Evolutionary conservation across 1,284 basidiomycete species (phyloP).

Genomic region (Peniophora sp.): DNA sequence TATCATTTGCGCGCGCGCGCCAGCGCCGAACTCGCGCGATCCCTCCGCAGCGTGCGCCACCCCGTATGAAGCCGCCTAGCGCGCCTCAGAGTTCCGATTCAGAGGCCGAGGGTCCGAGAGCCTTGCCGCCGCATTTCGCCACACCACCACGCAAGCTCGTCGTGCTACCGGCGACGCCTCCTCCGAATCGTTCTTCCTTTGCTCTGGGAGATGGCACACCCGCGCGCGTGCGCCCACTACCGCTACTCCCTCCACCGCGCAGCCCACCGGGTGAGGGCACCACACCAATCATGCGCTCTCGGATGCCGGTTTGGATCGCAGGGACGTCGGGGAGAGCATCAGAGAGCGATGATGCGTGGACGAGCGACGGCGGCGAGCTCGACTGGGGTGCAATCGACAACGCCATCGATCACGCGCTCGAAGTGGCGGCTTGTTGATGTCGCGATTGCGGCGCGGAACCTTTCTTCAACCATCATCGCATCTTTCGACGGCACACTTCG

Average conservation of each 20-base stretch:
- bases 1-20: neutral
- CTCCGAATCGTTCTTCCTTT: neutral
- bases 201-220: neutral
- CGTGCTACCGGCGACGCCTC: neutral
- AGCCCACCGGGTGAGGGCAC: slow-evolving; percentile 11
- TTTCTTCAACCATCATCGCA: too few species aligned
- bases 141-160: neutral
- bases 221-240: slow-evolving; percentile 8
- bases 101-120: neutral
- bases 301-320: neutral
- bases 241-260: slow-evolving; percentile 7
- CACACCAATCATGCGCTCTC: slow-evolving; percentile 7
- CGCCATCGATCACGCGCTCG: slow-evolving; percentile 6
- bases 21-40: neutral
- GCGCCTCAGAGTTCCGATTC: neutral
- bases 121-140: neutral
- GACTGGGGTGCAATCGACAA: slow-evolving; percentile 14
- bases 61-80: slow-evolving; percentile 9
- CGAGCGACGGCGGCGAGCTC: slow-evolving; percentile 2
- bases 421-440: too few species aligned
- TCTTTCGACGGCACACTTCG: too few species aligned
- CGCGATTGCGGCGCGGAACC: too few species aligned
- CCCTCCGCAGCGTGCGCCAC: neutral
- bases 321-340: neutral
- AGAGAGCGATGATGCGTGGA: neutral